Conservation (phyloP, 2,329 filamentous ascomycete species). For the Paecilomyces sp. region DNA sequence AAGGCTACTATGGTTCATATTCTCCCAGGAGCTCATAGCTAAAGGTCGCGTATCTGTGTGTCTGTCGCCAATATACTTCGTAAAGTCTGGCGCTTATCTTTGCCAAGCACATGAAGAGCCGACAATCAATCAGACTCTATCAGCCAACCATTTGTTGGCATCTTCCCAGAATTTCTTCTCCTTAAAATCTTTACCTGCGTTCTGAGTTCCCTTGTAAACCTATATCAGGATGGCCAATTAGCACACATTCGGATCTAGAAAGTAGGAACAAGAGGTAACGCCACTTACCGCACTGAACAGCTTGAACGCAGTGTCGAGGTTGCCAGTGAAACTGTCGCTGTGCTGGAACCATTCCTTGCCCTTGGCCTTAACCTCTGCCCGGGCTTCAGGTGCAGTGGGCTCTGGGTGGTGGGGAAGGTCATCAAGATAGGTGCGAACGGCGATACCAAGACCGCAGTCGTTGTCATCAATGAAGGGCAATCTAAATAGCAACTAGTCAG, state of each 20-base stretch:
- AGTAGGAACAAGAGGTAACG: neutral
- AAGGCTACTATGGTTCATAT: neutral
- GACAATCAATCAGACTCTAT: slow-evolving; percentile 22
- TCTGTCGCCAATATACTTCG: neutral
- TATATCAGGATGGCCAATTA: slow-evolving; percentile 18
- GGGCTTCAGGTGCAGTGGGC: slow-evolving; percentile 43
- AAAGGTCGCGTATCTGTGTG: neutral
- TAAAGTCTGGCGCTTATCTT: neutral
- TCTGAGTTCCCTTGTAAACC: slow-evolving; percentile 54
- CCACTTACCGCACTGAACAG: slow-evolving; percentile 58
- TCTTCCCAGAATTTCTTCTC: slow-evolving; percentile 51
- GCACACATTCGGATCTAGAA: neutral
- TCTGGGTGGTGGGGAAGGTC: slow-evolving; percentile 51
- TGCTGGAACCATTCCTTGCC: slow-evolving; percentile 56
- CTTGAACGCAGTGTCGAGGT: slow-evolving; percentile 54
- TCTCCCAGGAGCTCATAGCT: neutral
- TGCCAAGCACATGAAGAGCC: neutral
- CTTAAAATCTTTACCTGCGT: slow-evolving; percentile 45
- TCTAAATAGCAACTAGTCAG: slow-evolving; percentile 14
- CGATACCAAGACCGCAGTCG: slow-evolving; percentile 41
- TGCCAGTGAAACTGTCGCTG: slow-evolving; percentile 50
- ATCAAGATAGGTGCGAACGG: slow-evolving; percentile 42
- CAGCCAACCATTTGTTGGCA: slow-evolving; percentile 52
- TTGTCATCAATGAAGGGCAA: slow-evolving; percentile 40
- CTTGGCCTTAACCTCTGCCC: slow-evolving; percentile 44